Percentiles rank a stretch among this genome's conserved stretches.
phyloP scores from a whole-genome alignment of 2,329 filamentous ascomycete species.

The Sarocladium oryzae region DNA sequence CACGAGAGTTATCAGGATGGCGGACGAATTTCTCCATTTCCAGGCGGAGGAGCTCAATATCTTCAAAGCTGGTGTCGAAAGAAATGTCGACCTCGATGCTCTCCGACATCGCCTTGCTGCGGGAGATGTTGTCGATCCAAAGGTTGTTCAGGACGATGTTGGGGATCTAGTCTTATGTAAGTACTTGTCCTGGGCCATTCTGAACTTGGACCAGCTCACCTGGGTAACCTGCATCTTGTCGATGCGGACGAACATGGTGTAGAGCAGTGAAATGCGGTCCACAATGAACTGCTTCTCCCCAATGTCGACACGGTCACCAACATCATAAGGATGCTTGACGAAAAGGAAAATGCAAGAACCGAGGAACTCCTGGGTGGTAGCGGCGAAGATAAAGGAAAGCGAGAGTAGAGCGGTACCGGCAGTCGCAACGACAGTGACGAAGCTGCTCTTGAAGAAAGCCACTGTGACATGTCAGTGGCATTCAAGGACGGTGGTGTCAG shows the following conservation, averaged over 20 bases:
- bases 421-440: conserved; percentile 78
- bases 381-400: conserved; percentile 92
- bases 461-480: conserved; percentile 36
- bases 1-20: conserved; percentile 76
- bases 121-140: conserved; percentile 93
- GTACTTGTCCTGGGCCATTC: neutral
- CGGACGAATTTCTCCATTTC: conserved; percentile 85
- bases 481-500: neutral
- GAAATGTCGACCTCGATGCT: conserved; percentile 71
- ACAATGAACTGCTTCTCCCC: conserved; percentile 65
- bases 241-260: conserved; percentile 83
- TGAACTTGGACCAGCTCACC: conserved; percentile 20
- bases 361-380: conserved; percentile 89
- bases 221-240: conserved; percentile 71
- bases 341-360: conserved; percentile 98
- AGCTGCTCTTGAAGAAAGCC: conserved; percentile 81
- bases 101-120: conserved; percentile 88
- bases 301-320: conserved; percentile 90
- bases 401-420: conserved; percentile 89
- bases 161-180: conserved; percentile 54
- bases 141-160: conserved; percentile 87
- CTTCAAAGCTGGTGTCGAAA: conserved; percentile 83
- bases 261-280: conserved; percentile 89
- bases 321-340: conserved; percentile 96
- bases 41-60: conserved; percentile 74